A percentile compares a stretch with the other conserved stretches of the same genome.
Evolutionary conservation across 169 alveolate genomes (phyloP).

Genomic region (Plasmodium ovale): DNA sequence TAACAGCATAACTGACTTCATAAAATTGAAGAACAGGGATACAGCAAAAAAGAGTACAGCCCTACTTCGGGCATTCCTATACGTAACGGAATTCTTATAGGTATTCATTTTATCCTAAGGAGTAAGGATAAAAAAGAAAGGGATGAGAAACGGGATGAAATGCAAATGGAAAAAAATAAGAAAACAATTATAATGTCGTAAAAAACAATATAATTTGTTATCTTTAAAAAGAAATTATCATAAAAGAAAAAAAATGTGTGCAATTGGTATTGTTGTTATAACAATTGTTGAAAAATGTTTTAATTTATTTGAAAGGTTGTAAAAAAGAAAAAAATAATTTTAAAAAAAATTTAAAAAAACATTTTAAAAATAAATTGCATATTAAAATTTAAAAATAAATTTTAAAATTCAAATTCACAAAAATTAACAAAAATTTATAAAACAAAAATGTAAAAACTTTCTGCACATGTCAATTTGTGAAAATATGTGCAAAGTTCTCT

Average conservation of each 20-base stretch:
- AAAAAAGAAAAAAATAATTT: no score
- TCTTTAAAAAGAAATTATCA: background rate
- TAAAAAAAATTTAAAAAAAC: no score
- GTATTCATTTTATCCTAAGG: slow-evolving; percentile 23
- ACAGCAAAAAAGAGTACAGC: slow-evolving; percentile 18
- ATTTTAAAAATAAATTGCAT: no score
- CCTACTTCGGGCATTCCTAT: slow-evolving; percentile 13
- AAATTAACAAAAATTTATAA: no score
- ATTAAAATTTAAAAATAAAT: no score
- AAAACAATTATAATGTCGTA: background rate
- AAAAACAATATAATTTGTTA: background rate
- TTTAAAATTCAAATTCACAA: no score
- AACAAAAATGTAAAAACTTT: no score
- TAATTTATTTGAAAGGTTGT: no score
- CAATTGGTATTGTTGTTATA: background rate
- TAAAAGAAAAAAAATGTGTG: slow-evolving; percentile 10
- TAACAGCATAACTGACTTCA: slow-evolving; percentile 28
- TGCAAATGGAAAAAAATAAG: slow-evolving; percentile 1
- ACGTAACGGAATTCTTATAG: slow-evolving; percentile 12
- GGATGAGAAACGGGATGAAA: background rate
- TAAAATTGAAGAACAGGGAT: slow-evolving; percentile 47
- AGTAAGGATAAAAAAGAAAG: slow-evolving; percentile 5
- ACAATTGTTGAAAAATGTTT: no score
- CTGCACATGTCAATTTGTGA: no score
- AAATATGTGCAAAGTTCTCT: no score